Conservation (phyloP, 352 stramenopile species). For the Phytopythium delawarense region DNA sequence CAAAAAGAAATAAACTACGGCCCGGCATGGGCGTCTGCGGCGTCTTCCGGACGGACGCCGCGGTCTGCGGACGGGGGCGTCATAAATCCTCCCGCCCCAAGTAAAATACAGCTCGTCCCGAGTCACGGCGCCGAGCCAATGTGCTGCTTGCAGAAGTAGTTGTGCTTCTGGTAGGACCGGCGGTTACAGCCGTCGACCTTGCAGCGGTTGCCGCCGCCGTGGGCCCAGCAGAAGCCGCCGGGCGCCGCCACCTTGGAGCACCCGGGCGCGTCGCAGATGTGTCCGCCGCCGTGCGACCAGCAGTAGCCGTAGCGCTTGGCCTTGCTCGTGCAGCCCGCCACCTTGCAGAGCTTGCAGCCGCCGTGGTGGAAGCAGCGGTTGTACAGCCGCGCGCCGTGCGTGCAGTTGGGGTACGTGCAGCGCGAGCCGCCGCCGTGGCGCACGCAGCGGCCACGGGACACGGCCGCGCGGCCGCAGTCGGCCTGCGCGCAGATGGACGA, state of each 20-base stretch:
- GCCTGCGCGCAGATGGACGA: conserved; percentile 51
- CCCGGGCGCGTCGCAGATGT: conserved; percentile 43
- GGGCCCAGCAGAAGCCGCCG: conserved; percentile 63
- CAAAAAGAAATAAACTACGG: conserved; percentile 5
- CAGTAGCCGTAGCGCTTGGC: conserved; percentile 71
- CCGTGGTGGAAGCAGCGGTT: conserved; percentile 68
- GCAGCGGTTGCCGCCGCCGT: conserved; percentile 70
- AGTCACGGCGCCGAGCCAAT: conserved; percentile 12
- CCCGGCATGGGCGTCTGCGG: neutral
- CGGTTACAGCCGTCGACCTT: conserved; percentile 65
- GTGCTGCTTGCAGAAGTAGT: conserved; percentile 73
- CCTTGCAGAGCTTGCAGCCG: conserved; percentile 60
- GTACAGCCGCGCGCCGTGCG: conserved; percentile 50
- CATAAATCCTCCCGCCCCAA: neutral
- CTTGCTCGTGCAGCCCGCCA: conserved; percentile 56
- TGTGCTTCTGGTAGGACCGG: conserved; percentile 62
- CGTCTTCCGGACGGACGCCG: conserved; percentile 4
- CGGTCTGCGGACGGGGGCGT: neutral
- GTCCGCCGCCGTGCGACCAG: conserved; percentile 63
- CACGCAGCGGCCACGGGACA: conserved; percentile 52
- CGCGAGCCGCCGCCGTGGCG: conserved; percentile 50
- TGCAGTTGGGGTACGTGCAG: conserved; percentile 57
- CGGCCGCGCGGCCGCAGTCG: conserved; percentile 43
- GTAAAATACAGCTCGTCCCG: neutral
- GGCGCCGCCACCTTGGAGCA: conserved; percentile 67